These are phyloP conservation scores for Clathrospora elynae DNA, from an alignment of 2,329 filamentous ascomycete genomes.

Conservation along the genomic window DNA sequence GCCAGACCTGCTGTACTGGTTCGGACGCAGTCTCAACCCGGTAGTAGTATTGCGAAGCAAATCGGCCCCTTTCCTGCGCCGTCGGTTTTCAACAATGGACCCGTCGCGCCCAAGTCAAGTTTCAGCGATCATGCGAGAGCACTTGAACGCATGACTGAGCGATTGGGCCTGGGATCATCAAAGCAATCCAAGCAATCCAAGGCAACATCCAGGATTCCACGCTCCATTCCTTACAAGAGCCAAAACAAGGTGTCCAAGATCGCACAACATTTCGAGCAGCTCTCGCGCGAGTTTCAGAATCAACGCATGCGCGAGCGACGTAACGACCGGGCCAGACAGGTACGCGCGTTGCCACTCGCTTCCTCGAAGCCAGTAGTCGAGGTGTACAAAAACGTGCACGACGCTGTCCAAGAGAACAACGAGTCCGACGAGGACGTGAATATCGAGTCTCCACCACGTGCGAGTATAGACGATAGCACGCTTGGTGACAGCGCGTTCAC, in stretches of 20 bases:
- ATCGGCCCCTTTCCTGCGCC: constrained; percentile 21
- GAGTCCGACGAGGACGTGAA: constrained; percentile 66
- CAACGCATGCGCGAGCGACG: constrained; percentile 86
- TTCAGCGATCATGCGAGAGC: constrained; percentile 47
- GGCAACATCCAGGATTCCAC: constrained; percentile 73
- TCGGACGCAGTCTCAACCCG: constrained; percentile 47
- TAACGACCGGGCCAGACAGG: constrained; percentile 75
- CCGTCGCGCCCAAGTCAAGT: constrained; percentile 32
- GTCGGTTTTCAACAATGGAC: constrained; percentile 22
- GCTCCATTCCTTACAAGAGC: constrained; percentile 72
- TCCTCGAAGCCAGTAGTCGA: constrained; percentile 96
- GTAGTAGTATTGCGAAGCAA: constrained; percentile 36
- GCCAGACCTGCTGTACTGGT: constrained; percentile 32
- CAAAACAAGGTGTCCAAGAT: constrained; percentile 84
- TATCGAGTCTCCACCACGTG: constrained; percentile 37
- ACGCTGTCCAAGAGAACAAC: constrained; percentile 83
- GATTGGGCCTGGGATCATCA: constrained; percentile 68
- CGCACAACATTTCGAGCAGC: constrained; percentile 92
- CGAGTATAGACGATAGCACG: constrained; percentile 46
- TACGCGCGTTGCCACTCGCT: constrained; percentile 83
- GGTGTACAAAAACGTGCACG: constrained; percentile 90
- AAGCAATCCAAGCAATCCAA: constrained; percentile 58
- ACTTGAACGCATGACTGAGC: constrained; percentile 75
- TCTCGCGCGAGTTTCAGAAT: constrained; percentile 95
- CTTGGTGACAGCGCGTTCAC: constrained; percentile 44